phyloP scores from a whole-genome alignment of 2,329 filamentous ascomycete species.

The Diatrype stigma region DNA sequence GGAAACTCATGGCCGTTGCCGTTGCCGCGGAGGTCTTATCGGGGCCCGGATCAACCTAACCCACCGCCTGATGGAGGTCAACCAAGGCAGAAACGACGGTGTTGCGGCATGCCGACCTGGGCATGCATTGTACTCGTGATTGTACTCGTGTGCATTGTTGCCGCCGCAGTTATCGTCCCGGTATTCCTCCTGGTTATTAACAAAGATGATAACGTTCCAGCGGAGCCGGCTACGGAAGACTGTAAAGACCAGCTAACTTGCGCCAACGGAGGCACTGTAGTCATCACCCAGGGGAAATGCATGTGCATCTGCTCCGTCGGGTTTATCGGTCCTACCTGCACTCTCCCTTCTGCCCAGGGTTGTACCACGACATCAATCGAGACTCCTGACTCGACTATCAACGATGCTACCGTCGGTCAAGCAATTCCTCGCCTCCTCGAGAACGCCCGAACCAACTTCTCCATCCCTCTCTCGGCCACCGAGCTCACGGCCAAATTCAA shows the following conservation, averaged over 20 bases:
- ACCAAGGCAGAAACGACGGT: constrained; percentile 50
- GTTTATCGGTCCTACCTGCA: constrained; percentile 63
- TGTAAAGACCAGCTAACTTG: constrained; percentile 65
- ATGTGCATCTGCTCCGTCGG: constrained; percentile 87
- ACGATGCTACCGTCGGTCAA: constrained; percentile 75
- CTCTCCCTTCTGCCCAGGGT: constrained; percentile 40
- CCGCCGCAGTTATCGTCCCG: constrained; percentile 79
- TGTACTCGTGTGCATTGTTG: constrained; percentile 66
- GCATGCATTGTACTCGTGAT: constrained; percentile 64
- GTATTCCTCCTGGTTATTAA: constrained; percentile 60
- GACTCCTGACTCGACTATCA: constrained; percentile 37
- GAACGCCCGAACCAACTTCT: constrained; percentile 63
- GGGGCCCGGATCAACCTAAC: constrained; percentile 6
- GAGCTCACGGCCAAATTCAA: constrained; percentile 75
- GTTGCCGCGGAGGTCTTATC: constrained; percentile 22
- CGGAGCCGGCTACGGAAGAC: constrained; percentile 35
- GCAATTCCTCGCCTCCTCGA: constrained; percentile 72
- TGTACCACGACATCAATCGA: constrained; percentile 48
- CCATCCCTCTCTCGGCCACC: constrained; percentile 67
- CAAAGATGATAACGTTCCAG: constrained; percentile 31
- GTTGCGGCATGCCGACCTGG: constrained; percentile 82
- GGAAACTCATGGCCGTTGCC: constrained; percentile 48
- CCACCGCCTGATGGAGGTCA: neutral
- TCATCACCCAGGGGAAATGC: constrained; percentile 65
- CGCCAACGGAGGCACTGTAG: constrained; percentile 74